Percentiles rank a stretch among this genome's conserved stretches.
Conservation (phyloP, 2,329 filamentous ascomycete species). For the Hyphodiscus sp. region DNA sequence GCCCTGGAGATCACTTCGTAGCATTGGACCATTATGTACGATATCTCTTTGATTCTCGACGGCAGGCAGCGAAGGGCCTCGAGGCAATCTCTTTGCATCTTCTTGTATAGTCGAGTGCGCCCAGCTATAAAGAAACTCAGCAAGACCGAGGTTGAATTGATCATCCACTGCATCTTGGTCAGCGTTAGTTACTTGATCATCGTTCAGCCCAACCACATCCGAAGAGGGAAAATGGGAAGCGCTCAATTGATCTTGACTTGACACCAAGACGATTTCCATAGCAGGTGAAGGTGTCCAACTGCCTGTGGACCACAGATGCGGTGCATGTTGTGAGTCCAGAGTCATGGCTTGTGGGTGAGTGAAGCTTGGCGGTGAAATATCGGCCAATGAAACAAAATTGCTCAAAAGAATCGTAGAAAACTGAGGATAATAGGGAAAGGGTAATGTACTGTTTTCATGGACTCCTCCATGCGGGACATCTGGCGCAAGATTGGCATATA, state of each 20-base stretch:
- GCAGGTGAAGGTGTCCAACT: slow-evolving; percentile 3
- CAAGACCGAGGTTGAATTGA: slow-evolving; percentile 41
- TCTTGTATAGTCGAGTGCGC: slow-evolving; percentile 5
- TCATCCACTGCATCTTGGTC: slow-evolving; percentile 28
- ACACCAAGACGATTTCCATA: slow-evolving; percentile 3
- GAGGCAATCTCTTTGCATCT: slow-evolving; percentile 5
- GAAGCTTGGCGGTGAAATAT: slow-evolving; percentile 1
- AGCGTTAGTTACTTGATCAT: slow-evolving; percentile 21
- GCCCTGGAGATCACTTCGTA: slow-evolving; percentile 44
- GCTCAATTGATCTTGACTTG: slow-evolving; percentile 1
- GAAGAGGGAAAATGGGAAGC: slow-evolving; percentile 6
- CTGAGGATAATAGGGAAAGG: slow-evolving; percentile 18
- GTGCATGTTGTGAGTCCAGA: slow-evolving; percentile 1
- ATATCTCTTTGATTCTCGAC: slow-evolving; percentile 15
- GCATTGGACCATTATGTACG: slow-evolving; percentile 21
- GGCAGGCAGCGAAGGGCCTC: slow-evolving; percentile 15
- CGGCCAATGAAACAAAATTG: slow-evolving; percentile 7
- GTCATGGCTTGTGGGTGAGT: background rate
- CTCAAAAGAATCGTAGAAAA: slow-evolving; percentile 2
- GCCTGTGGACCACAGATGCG: slow-evolving; percentile 3
- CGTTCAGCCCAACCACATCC: slow-evolving; percentile 1
- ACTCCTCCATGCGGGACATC: slow-evolving; percentile 17
- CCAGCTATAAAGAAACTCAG: slow-evolving; percentile 47
- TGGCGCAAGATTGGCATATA: slow-evolving; percentile 18
- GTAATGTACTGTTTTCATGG: slow-evolving; percentile 24